Evolutionary conservation across 2,329 filamentous ascomycete genomes (phyloP).

Genomic region (Penicillium sp.): DNA sequence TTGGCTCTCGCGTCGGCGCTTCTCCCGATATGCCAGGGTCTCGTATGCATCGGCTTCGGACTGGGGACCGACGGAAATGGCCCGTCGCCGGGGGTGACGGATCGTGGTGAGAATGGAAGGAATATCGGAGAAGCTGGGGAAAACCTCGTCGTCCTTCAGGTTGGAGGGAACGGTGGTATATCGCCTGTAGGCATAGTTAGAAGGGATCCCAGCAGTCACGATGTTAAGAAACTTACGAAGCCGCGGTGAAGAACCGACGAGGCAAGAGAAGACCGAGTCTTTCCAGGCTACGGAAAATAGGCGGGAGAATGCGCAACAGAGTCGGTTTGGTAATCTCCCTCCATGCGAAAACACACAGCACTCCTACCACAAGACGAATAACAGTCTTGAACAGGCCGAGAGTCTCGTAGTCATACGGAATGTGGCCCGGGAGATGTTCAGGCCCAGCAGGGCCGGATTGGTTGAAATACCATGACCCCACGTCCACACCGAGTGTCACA

Average conservation of each 20-base stretch:
- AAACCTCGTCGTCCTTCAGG: slow-evolving; percentile 75
- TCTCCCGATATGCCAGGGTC: slow-evolving; percentile 82
- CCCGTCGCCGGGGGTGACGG: slow-evolving; percentile 69
- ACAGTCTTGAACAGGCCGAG: slow-evolving; percentile 62
- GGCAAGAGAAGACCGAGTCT: slow-evolving; percentile 73
- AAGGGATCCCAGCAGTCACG: background rate
- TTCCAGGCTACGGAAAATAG: slow-evolving; percentile 81
- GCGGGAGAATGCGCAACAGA: slow-evolving; percentile 70
- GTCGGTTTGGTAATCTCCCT: slow-evolving; percentile 81
- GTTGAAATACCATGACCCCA: slow-evolving; percentile 77
- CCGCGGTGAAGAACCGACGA: slow-evolving; percentile 82
- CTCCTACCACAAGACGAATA: slow-evolving; percentile 68
- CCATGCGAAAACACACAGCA: slow-evolving; percentile 82
- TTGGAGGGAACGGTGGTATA: slow-evolving; percentile 77
- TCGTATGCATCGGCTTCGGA: slow-evolving; percentile 96
- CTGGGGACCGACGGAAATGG: slow-evolving; percentile 87
- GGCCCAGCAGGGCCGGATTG: slow-evolving; percentile 52
- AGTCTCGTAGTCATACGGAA: slow-evolving; percentile 60
- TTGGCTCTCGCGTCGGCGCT: slow-evolving; percentile 57
- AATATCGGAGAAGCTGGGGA: slow-evolving; percentile 83
- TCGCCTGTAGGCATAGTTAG: slow-evolving; percentile 43
- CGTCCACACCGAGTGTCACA: slow-evolving; percentile 77
- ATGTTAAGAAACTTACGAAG: slow-evolving; percentile 53
- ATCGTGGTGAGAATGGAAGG: slow-evolving; percentile 77
- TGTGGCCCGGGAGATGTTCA: slow-evolving; percentile 53